phyloP scores from a whole-genome alignment of 2,329 filamentous ascomycete species.

The Microdochium nivale region DNA sequence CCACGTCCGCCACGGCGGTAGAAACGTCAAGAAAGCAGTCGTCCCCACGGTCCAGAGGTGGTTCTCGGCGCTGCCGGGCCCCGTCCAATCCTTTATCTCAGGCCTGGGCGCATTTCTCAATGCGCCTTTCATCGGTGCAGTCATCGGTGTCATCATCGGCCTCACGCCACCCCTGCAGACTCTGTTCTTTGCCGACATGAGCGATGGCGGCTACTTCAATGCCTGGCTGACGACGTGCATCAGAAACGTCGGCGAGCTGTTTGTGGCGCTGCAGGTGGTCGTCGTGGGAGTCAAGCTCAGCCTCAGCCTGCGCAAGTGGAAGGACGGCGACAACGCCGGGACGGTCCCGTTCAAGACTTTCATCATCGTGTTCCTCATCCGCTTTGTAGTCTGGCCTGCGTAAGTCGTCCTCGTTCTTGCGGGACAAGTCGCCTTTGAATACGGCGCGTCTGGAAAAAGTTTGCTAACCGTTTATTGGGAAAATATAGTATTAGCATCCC shows the following conservation, averaged over 20 bases:
- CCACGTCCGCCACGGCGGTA: constrained; percentile 17
- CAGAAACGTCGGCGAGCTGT: constrained; percentile 47
- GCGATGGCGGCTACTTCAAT: constrained; percentile 45
- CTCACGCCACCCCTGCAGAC: constrained; percentile 41
- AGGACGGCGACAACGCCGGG: constrained; percentile 30
- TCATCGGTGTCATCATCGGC: constrained; percentile 41
- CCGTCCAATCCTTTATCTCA: constrained; percentile 24
- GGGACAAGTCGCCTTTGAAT: background rate
- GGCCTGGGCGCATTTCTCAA: constrained; percentile 36
- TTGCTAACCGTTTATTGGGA: background rate
- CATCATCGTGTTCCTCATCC: constrained; percentile 34
- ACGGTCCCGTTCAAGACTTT: constrained; percentile 32
- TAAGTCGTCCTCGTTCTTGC: constrained; percentile 12
- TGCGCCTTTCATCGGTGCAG: constrained; percentile 41
- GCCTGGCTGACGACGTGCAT: constrained; percentile 47
- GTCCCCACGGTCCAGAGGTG: constrained; percentile 12
- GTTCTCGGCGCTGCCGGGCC: constrained; percentile 17
- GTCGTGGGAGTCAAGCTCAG: constrained; percentile 49
- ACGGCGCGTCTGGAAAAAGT: background rate
- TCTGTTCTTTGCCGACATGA: constrained; percentile 41
- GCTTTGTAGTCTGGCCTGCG: constrained; percentile 47
- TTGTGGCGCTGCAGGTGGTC: constrained; percentile 48
- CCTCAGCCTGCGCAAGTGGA: constrained; percentile 36
- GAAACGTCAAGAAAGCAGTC: constrained; percentile 4
- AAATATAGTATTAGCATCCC: constrained; percentile 33